These are phyloP conservation scores for Salpingoeca rosetta DNA, from an alignment of 78 protist genomes.

Conservation along the genomic window DNA sequence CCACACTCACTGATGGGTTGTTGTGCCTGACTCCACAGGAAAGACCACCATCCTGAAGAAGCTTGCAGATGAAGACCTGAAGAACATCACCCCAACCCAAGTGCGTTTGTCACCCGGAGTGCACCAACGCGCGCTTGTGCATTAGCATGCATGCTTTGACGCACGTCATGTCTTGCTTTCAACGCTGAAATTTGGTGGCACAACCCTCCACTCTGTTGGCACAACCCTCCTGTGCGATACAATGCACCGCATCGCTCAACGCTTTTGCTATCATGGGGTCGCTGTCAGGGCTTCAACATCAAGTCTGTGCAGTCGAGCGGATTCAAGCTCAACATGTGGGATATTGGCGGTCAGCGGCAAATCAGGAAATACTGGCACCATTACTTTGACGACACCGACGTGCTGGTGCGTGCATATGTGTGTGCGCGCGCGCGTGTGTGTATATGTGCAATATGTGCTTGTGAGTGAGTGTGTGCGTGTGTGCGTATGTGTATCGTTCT, in stretches of 20 bases:
- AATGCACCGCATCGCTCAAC: too few relatives aligned
- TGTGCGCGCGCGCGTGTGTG: background rate
- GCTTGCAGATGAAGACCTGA: slow-evolving; percentile 80
- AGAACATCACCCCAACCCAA: slow-evolving; percentile 78
- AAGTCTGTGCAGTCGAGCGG: slow-evolving; percentile 32
- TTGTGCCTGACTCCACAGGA: slow-evolving; percentile 92
- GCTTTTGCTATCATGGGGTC: too few relatives aligned
- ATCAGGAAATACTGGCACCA: slow-evolving; percentile 93
- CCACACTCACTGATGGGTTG: slow-evolving; percentile 15
- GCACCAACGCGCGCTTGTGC: slow-evolving; percentile 29
- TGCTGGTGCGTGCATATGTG: slow-evolving; percentile 42
- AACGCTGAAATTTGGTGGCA: slow-evolving; percentile 23
- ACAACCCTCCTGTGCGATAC: too few relatives aligned
- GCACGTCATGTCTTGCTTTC: too few relatives aligned
- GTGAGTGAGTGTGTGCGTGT: too few relatives aligned
- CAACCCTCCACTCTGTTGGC: too few relatives aligned
- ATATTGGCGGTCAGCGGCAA: slow-evolving; percentile 94
- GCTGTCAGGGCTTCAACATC: slow-evolving; percentile 83
- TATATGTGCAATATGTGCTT: background rate
- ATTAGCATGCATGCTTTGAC: background rate
- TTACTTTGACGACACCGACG: slow-evolving; percentile 89
- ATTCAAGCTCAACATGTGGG: slow-evolving; percentile 93
- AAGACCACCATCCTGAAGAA: slow-evolving; percentile 89
- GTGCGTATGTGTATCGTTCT: too few relatives aligned
- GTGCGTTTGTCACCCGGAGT: slow-evolving; percentile 89